Percentiles rank a stretch among this genome's conserved stretches.
Conservation (phyloP, 352 stramenopile species). For the Phytophthora pistaciae region DNA sequence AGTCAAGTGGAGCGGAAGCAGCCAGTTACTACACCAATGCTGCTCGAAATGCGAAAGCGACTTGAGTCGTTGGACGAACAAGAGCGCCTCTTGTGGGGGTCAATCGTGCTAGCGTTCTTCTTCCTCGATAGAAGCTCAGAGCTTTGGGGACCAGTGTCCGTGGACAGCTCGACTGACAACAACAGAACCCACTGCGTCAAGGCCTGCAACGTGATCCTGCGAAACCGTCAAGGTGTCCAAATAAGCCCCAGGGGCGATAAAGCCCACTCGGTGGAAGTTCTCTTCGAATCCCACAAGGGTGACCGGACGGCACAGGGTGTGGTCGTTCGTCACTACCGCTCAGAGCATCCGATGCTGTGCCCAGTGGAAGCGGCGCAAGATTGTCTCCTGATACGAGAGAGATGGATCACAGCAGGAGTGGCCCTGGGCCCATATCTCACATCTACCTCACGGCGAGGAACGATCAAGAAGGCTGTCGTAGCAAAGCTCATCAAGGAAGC, state of each 20-base stretch:
- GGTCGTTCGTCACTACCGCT: conserved; percentile 27
- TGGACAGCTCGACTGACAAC: background rate
- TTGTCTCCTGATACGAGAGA: conserved; percentile 13
- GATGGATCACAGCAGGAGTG: conserved; percentile 7
- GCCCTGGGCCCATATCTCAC: conserved; percentile 28
- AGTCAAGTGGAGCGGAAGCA: conserved; percentile 41
- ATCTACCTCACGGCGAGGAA: conserved; percentile 5
- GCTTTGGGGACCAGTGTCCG: conserved; percentile 24
- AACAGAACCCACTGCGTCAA: conserved; percentile 11
- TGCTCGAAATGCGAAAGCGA: conserved; percentile 21
- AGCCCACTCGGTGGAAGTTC: conserved; percentile 5
- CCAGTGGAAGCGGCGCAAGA: conserved; percentile 24
- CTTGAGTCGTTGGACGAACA: background rate
- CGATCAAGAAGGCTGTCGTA: conserved; percentile 28
- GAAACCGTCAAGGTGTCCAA: conserved; percentile 2
- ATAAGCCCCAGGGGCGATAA: background rate
- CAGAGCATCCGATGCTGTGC: conserved; percentile 16
- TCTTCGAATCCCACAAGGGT: conserved; percentile 18
- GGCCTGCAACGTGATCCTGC: conserved; percentile 5
- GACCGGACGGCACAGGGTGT: conserved; percentile 10
- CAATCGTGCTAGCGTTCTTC: conserved; percentile 10
- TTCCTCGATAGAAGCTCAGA: conserved; percentile 32
- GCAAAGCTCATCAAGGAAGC: conserved; percentile 27
- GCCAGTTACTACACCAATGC: conserved; percentile 41
- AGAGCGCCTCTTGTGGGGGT: conserved; percentile 17